Evolutionary conservation across 1,139 yeast genomes (phyloP).

Genomic region (Kodamaea sp.): DNA sequence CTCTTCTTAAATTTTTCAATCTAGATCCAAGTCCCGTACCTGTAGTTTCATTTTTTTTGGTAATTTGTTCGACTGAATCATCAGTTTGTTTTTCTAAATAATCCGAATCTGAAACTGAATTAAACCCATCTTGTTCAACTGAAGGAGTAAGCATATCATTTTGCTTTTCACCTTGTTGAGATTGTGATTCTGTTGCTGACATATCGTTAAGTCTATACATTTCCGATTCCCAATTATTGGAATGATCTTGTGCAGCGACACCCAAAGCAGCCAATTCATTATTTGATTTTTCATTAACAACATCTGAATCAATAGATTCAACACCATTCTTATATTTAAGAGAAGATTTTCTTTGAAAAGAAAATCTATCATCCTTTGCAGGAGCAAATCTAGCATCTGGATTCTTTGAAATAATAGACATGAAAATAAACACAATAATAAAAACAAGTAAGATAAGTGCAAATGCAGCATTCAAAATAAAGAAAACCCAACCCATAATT

Average conservation of each 20-base stretch:
- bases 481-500: slow-evolving; percentile 79
- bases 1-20: slow-evolving; percentile 18
- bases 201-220: slow-evolving; percentile 49
- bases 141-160: slow-evolving; percentile 27
- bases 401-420: slow-evolving; percentile 63
- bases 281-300: slow-evolving; percentile 25
- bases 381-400: slow-evolving; percentile 84
- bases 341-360: slow-evolving; percentile 63
- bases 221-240: slow-evolving; percentile 65
- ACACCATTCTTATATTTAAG: slow-evolving; percentile 18
- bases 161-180: neutral
- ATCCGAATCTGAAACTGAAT: slow-evolving; percentile 4
- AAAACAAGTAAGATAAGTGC: slow-evolving; percentile 59
- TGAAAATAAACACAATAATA: slow-evolving; percentile 54
- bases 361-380: slow-evolving; percentile 78
- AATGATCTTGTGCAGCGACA: slow-evolving; percentile 68
- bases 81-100: slow-evolving; percentile 5
- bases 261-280: slow-evolving; percentile 68
- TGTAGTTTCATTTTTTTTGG: neutral
- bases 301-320: neutral
- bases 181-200: slow-evolving; percentile 13
- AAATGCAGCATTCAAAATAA: slow-evolving; percentile 73
- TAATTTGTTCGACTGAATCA: slow-evolving; percentile 1
- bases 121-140: slow-evolving; percentile 14
- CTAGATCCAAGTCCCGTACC: slow-evolving; percentile 13